These are phyloP conservation scores for Tetrahymena borealis DNA, from an alignment of 73 alveolate species.

Conservation along the genomic window DNA sequence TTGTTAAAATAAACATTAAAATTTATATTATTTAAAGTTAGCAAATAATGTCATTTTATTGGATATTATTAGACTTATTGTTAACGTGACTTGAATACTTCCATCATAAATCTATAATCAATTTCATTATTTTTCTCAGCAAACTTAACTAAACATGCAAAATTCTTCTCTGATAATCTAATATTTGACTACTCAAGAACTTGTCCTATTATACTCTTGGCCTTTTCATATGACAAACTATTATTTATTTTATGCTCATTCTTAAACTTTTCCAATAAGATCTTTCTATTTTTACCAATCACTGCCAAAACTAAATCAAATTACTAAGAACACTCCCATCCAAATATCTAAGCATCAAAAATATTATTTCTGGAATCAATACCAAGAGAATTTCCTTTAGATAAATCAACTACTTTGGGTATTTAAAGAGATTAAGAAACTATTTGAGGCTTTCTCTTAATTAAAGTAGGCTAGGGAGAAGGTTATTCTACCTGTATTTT, in stretches of 20 bases:
- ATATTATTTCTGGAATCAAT: neutral
- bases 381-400: neutral
- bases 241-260: neutral
- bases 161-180: neutral
- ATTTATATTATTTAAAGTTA: too few relatives aligned
- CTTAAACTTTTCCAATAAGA: neutral
- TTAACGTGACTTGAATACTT: neutral
- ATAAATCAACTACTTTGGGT: neutral
- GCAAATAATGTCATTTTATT: neutral
- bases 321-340: neutral
- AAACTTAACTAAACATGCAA: neutral
- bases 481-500: neutral
- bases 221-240: neutral
- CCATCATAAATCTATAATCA: neutral
- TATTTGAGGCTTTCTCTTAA: neutral
- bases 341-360: neutral
- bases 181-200: neutral
- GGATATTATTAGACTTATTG: neutral
- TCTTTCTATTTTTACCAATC: neutral
- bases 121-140: neutral
- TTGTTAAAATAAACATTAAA: too few relatives aligned
- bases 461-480: neutral
- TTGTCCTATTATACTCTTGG: neutral
- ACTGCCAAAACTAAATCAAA: neutral
- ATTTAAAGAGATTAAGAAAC: neutral